These are phyloP conservation scores for Globisporangium parvum DNA, from an alignment of 352 stramenopile species.

Conservation along the genomic window DNA sequence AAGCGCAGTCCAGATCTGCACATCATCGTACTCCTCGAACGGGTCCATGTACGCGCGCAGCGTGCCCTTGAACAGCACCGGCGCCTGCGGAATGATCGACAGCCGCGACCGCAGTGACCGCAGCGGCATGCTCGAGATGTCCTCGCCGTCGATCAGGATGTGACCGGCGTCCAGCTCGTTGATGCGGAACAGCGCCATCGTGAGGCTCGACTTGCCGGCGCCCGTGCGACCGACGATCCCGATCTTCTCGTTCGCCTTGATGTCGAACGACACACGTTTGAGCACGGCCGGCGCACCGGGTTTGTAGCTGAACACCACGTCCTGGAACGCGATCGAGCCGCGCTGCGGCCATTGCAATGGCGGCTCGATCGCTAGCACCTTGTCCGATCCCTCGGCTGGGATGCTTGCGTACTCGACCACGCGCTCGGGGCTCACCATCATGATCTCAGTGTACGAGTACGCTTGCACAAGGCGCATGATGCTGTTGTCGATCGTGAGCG, in stretches of 20 bases:
- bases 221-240: too few species aligned
- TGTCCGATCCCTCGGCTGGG: slow-evolving; percentile 13
- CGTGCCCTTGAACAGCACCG: slow-evolving; percentile 86
- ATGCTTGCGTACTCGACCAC: slow-evolving; percentile 32
- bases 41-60: slow-evolving; percentile 84
- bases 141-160: too few species aligned
- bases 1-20: slow-evolving; percentile 28
- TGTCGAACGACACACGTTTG: slow-evolving; percentile 33
- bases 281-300: slow-evolving; percentile 18
- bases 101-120: slow-evolving; percentile 35
- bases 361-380: slow-evolving; percentile 10
- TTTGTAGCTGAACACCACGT: slow-evolving; percentile 20
- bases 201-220: too few species aligned
- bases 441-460: slow-evolving; percentile 39
- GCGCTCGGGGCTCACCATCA: slow-evolving; percentile 56
- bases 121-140: background rate
- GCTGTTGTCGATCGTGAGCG: slow-evolving; percentile 69
- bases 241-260: slow-evolving; percentile 11
- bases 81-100: slow-evolving; percentile 43
- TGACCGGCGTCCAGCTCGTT: slow-evolving; percentile 18
- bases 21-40: slow-evolving; percentile 53
- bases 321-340: slow-evolving; percentile 71
- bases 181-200: slow-evolving; percentile 1
- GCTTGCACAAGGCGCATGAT: slow-evolving; percentile 59
- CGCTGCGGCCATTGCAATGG: slow-evolving; percentile 60